Base-by-base conservation (phyloP, 805 yeast species). In the Debaryomyces hansenii region DNA sequence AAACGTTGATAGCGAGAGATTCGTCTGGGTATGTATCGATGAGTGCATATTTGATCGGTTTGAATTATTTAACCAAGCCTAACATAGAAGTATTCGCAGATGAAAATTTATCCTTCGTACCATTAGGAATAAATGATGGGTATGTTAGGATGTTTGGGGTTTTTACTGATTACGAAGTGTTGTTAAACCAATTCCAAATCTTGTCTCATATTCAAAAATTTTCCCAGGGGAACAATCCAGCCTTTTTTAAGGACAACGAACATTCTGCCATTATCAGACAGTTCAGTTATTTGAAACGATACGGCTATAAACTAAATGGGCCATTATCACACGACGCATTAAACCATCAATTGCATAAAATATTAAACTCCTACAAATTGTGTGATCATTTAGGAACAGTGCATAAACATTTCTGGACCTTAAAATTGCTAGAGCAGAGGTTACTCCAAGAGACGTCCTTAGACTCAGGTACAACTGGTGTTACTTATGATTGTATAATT, bases 171-270 rank as follows among this genome's bases (percentile, higher is more conserved):
- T 54, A 60, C 51, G 67, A 60, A 48, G 54, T 60, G 14, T 49
- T 67, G 43, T 29, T 67, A 32, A 67, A 71, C 54, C 74, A 72
- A 53, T 59, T 70, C 42, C 80, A 75, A 49, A 45, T 75, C 0
- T 44, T 74, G 46, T 61, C 52, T 47, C 64, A 49, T 45, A 52
- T 56, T 28, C 74, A 55, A 55, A 21, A 15, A 12, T 24, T 7
- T 11, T n/a, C 35, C 34, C 34, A 31, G 16, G 34, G 34, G 11
- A 31, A 31, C 34, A 14, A 31, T 31, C 11, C 5, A 14, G 7
- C 34, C 3, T 31, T 31, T 31, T 31, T 31, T 12, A 31, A 31
- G 39, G 41, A 47, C 4, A 37, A 20, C 4, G 31, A 28, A 15
- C 8, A 18, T 9, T 36, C 20, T 5, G 12, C 24, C n/a, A 15